These are phyloP conservation scores for Populus hybrid DNA, from an alignment of 441 rosid species.

Conservation along the genomic window DNA sequence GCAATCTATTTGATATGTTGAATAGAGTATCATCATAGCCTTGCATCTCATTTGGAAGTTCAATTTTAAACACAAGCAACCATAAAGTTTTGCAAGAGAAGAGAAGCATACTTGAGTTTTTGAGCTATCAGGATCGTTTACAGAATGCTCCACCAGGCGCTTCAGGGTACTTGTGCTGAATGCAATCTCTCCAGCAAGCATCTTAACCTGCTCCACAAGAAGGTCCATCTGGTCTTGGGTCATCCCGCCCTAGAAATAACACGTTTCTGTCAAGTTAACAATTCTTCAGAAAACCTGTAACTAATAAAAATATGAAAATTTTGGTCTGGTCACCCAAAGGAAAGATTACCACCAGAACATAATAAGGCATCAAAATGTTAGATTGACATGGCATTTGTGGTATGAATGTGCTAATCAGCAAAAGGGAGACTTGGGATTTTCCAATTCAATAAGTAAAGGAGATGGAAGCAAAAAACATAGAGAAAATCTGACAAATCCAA, in stretches of 20 bases:
- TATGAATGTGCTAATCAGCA: not conserved
- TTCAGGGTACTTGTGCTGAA: constrained; percentile 92
- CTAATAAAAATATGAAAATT: not conserved
- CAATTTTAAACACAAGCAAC: not conserved
- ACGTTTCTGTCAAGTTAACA: constrained; percentile 13
- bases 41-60: not conserved
- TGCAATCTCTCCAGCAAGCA: constrained; percentile 99
- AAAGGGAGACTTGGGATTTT: not conserved
- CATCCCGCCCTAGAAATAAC: constrained; percentile 56
- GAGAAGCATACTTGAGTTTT: constrained; percentile 60
- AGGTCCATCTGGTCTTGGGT: constrained; percentile 97
- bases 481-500: not conserved
- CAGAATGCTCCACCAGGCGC: constrained; percentile 88
- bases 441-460: not conserved
- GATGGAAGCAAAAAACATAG: not conserved
- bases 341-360: not conserved
- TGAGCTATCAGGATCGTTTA: constrained; percentile 76
- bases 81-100: not conserved
- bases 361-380: not conserved
- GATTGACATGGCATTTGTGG: not conserved
- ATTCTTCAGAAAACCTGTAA: not conserved
- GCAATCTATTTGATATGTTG: not conserved
- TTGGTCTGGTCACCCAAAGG: not conserved
- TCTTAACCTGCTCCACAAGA: constrained; percentile 94
- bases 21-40: constrained; percentile 4